These are phyloP conservation scores for Eucalyptus cloeziana DNA, from an alignment of 345 rosid species.

Conservation along the genomic window DNA sequence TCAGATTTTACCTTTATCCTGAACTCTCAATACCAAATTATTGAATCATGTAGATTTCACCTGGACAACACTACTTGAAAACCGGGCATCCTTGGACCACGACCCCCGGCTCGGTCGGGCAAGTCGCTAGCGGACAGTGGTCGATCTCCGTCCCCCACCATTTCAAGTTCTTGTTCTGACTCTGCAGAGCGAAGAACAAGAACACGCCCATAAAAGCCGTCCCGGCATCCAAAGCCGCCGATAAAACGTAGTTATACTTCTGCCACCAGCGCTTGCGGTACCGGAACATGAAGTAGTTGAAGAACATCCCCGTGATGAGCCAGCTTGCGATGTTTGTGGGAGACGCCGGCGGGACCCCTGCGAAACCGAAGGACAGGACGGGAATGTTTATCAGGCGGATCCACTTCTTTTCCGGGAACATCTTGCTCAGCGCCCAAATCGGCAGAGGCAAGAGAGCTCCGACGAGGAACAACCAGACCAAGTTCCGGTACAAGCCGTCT, in stretches of 20 bases:
- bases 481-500: constrained; percentile 76
- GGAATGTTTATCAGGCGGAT: constrained; percentile 91
- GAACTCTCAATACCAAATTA: background rate
- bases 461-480: constrained; percentile 82
- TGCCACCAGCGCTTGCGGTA: constrained; percentile 95
- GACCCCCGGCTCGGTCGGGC: constrained; percentile 83
- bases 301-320: constrained; percentile 81
- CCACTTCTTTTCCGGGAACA: constrained; percentile 86
- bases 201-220: constrained; percentile 92
- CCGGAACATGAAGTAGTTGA: constrained; percentile 78
- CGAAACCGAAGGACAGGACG: constrained; percentile 76
- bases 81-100: constrained; percentile 52
- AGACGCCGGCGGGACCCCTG: constrained; percentile 95
- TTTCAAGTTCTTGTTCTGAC: constrained; percentile 30
- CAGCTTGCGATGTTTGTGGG: constrained; percentile 91
- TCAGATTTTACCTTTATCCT: background rate
- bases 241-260: constrained; percentile 82
- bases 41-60: background rate
- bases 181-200: constrained; percentile 81
- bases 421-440: constrained; percentile 64
- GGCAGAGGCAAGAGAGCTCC: constrained; percentile 91
- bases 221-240: constrained; percentile 95
- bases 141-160: constrained; percentile 91
- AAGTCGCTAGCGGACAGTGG: constrained; percentile 83
- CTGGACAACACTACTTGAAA: background rate